A percentile compares a stretch with the other conserved stretches of the same genome.
Conservation (phyloP, 352 stramenopile genomes). For the Lagenidium giganteum region DNA sequence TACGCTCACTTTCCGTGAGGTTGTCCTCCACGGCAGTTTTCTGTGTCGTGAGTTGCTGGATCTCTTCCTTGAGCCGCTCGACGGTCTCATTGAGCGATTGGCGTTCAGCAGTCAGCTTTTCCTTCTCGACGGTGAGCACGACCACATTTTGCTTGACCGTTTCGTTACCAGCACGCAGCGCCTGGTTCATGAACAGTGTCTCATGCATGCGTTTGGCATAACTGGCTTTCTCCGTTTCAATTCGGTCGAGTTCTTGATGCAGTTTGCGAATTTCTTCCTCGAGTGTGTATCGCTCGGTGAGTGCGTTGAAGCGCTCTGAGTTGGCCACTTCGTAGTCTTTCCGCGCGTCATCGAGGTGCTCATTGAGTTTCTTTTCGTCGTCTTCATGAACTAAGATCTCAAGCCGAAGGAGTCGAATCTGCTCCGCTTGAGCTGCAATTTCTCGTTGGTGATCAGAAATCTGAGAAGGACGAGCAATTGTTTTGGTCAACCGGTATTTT, state of each 20-base stretch:
- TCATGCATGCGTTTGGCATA: constrained; percentile 68
- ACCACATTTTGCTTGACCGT: constrained; percentile 53
- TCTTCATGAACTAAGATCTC: constrained; percentile 74
- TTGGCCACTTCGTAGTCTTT: constrained; percentile 67
- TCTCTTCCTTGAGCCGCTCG: constrained; percentile 19
- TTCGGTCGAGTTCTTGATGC: constrained; percentile 35
- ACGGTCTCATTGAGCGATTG: constrained; percentile 28
- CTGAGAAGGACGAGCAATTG: no score
- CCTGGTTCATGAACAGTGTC: constrained; percentile 73
- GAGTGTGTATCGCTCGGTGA: constrained; percentile 48
- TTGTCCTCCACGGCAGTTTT: constrained; percentile 42
- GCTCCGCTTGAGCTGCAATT: constrained; percentile 27
- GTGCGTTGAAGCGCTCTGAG: constrained; percentile 52
- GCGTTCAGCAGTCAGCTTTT: constrained; percentile 40
- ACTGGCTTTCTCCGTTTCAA: constrained; percentile 54
- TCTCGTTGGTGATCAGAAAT: constrained; percentile 34
- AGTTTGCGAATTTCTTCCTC: constrained; percentile 66
- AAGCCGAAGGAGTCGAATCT: constrained; percentile 52
- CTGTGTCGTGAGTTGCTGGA: constrained; percentile 23
- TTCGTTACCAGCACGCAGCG: constrained; percentile 54
- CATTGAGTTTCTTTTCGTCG: constrained; percentile 50
- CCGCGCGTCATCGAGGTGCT: constrained; percentile 45
- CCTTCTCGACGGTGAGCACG: constrained; percentile 53
- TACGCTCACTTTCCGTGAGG: constrained; percentile 36
- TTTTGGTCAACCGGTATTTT: no score